Conservation (phyloP, 1,139 yeast species). For the Zygosaccharomyces pseudobailii region DNA sequence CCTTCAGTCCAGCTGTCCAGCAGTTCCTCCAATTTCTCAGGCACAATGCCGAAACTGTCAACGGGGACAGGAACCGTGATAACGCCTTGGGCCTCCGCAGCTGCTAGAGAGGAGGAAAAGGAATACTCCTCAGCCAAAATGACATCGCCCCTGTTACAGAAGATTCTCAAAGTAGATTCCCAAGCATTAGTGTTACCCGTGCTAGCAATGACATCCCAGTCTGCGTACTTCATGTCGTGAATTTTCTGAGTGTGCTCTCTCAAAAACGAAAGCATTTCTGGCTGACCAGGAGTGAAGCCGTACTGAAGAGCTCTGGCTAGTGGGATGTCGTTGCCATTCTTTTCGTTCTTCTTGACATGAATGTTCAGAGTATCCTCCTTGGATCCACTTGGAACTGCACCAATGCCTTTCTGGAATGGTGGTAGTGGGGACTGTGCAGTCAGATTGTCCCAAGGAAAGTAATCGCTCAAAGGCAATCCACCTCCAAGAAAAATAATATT, state of each 20-base stretch:
- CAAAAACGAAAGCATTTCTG: conserved; percentile 60
- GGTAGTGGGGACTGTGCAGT: conserved; percentile 68
- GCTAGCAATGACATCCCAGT: conserved; percentile 62
- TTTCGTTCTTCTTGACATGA: conserved; percentile 40
- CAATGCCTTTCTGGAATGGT: conserved; percentile 72
- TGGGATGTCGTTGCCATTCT: conserved; percentile 56
- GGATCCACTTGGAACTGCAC: conserved; percentile 52
- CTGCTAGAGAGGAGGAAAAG: conserved; percentile 79
- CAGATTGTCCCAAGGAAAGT: conserved; percentile 84
- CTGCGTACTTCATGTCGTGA: conserved; percentile 56
- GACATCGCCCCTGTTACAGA: conserved; percentile 71
- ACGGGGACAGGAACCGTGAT: conserved; percentile 67
- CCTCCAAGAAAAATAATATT: conserved; percentile 88
- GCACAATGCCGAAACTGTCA: conserved; percentile 77
- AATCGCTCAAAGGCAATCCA: conserved; percentile 84
- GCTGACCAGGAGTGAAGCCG: conserved; percentile 78
- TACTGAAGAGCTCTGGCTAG: conserved; percentile 86
- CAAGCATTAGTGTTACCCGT: conserved; percentile 87
- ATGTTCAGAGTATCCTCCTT: conserved; percentile 42
- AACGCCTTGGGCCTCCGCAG: conserved; percentile 71
- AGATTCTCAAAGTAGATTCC: conserved; percentile 81
- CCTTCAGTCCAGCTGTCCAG: conserved; percentile 68
- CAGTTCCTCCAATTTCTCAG: conserved; percentile 59
- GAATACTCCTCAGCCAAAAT: conserved; percentile 79
- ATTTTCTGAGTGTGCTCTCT: conserved; percentile 72